These are phyloP conservation scores for Podila epigama DNA, from an alignment of 192 early-diverging fungal species.

Conservation along the genomic window DNA sequence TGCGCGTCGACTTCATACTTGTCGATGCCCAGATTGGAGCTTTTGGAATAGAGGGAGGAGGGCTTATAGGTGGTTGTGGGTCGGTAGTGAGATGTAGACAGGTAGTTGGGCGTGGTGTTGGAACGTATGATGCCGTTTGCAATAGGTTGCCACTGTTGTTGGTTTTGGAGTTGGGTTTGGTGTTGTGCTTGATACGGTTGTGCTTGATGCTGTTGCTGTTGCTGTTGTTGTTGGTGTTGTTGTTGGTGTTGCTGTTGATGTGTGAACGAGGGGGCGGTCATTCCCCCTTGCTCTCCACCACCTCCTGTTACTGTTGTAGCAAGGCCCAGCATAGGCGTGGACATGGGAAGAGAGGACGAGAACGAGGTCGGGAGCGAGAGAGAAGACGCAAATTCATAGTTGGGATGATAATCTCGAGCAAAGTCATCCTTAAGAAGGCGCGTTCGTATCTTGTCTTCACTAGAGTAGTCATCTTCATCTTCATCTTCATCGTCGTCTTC, in stretches of 20 bases:
- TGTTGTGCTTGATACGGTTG: neutral
- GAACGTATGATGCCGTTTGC: too few relatives aligned
- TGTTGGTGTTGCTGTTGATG: neutral
- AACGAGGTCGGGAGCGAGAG: too few relatives aligned
- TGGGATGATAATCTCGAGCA: conserved; percentile 12
- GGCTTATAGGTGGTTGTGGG: neutral
- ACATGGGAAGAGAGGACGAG: too few relatives aligned
- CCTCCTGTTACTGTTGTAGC: neutral
- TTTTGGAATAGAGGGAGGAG: neutral
- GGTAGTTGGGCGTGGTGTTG: too few relatives aligned
- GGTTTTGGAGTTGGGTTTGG: neutral
- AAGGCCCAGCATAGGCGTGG: neutral
- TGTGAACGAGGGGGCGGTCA: neutral
- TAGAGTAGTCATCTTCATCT: neutral
- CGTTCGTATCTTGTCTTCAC: conserved; percentile 6
- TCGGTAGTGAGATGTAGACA: neutral
- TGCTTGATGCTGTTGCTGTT: neutral
- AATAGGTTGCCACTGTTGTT: neutral
- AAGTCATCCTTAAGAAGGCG: conserved; percentile 19
- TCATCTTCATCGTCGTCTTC: neutral
- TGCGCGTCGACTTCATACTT: neutral
- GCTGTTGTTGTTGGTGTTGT: neutral
- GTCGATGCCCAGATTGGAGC: neutral
- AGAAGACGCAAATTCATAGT: neutral
- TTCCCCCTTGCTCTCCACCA: neutral